Evolutionary conservation across 768 basidiomycete species (phyloP), one percentile per base, ranked within the genome.

Genomic region (Lentinula edodes): DNA sequence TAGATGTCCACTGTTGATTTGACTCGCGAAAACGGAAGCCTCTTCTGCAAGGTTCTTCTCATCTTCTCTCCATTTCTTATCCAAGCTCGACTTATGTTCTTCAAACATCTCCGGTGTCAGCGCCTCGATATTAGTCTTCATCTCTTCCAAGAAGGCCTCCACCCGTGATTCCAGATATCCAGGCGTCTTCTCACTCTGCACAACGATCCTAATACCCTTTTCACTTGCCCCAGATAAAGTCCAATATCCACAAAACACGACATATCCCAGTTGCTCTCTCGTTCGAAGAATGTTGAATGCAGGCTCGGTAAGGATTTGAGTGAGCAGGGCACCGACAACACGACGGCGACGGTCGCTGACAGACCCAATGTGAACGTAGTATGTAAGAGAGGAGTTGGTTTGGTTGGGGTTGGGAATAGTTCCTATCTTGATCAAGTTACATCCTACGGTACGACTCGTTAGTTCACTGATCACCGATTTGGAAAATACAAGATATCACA

Each of bases 241-340:
- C 83, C 83, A 86, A 35, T 75, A 69, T 0, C 78, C 77, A 64
- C 84, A 87, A 8, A 79, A 83, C 39, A 97, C 95, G 46, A 97
- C 81, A 71, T 99, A 99, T 5, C 97, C 97, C 1, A 99, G 81
- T 72, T 99, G 97, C 70, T 98, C 93, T 70, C 93, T 88, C 3
- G 95, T 98, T 34, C 97, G 88, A 35, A 99, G 82, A 23, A 87
- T 77, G 70, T 96, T 88, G 75, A 98, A 99, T 9, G 90, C 84
- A 1, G 95, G 96, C 67, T 99, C 97, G n/a, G 82, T 78, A 41
- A 95, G 79, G 61, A 98, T 90, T 66, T 95, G 93, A 0, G 81
- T 81, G 23, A 98, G 84, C 13, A 99, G 80, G 2, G 85, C 75
- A 23, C 88, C 80, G 1, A 80, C 79, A 28, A 91, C 87, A 3